Base-by-base conservation (phyloP, 169 alveolate species). In the Plasmodium gallinaceum region DNA sequence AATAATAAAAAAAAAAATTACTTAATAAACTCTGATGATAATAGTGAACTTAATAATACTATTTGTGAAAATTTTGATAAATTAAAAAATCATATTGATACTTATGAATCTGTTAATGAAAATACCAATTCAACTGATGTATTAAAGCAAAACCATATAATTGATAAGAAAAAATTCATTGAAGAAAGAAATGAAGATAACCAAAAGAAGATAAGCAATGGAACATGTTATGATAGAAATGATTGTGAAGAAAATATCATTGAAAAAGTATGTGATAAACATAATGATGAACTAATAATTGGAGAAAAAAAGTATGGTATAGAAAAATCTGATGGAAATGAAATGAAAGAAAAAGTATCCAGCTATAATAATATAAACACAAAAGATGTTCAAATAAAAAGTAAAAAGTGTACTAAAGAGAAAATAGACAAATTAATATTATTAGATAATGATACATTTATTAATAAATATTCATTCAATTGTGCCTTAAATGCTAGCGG, bases 11-110 rank as follows among this genome's bases (percentile, higher is more conserved):
- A 96, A 99, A 2, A 98, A 95, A 43, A 92, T 97, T 48, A 97
- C 98, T 26, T 97, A 96, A 24, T 93, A 92, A 94, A 94, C 12
- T 97, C 98, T 20, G 98, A 97, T 9, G 78, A 95, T 24, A 92
- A 94, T 70, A 98, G 98, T 10, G 97, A 98, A n/a, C 98, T 98
- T 0, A 91, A 98, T 60, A 86, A 92, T 57, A 24, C 7, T 54
- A 54, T 2, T 48, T 12, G 7, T 48, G 60, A 48, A 4, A 32
- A 32, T 32, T 32, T 32, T 32, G 4, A 32, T 32, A 32, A 32
- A 32, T 32, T 32, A 4, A 4, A 32, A 32, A 32, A 32, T 32
- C 39, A 32, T 4, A 32, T 32, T 2, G 39, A 32, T 32, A 2
- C 39, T 32, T 32, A 32, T 32, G 39, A 32, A 32, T 1, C 39